phyloP scores from a whole-genome alignment of 2,329 filamentous ascomycete genomes.

The Verticillium zaregamsianum region DNA sequence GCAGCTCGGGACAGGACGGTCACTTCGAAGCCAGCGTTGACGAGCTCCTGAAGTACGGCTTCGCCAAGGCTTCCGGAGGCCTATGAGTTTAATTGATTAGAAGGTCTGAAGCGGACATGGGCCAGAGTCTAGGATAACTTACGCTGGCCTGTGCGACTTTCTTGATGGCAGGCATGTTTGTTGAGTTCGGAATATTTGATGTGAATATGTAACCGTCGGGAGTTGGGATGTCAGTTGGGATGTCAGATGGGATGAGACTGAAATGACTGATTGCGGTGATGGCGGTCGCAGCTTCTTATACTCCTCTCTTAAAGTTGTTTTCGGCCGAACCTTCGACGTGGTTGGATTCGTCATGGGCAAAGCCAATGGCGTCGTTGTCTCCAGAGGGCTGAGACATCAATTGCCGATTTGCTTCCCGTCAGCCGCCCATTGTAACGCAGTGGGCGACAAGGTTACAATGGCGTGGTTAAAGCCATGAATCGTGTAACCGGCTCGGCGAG shows the following conservation, averaged over 20 bases:
- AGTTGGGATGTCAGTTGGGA: too few species aligned
- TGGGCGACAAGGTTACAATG: background rate
- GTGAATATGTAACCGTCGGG: too few species aligned
- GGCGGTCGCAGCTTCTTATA: background rate
- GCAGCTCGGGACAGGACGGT: conserved; percentile 47
- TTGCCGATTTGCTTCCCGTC: background rate
- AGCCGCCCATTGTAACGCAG: background rate
- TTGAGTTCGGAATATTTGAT: too few species aligned
- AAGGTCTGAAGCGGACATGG: background rate
- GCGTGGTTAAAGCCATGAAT: background rate
- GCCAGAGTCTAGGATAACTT: background rate
- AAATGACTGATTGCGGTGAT: background rate
- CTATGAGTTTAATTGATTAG: background rate
- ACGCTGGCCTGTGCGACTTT: conserved; percentile 9
- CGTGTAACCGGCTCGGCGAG: too few species aligned
- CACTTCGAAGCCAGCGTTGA: conserved; percentile 40
- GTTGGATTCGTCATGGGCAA: background rate
- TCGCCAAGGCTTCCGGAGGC: conserved; percentile 35
- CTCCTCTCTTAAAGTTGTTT: background rate
- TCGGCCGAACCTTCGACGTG: background rate
- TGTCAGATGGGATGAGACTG: too few species aligned
- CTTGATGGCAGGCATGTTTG: conserved; percentile 3
- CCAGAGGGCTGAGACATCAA: background rate
- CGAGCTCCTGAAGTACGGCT: conserved; percentile 30
- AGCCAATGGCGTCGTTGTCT: background rate